phyloP scores from a whole-genome alignment of 768 basidiomycete species.

The Calvatia gigantea region DNA sequence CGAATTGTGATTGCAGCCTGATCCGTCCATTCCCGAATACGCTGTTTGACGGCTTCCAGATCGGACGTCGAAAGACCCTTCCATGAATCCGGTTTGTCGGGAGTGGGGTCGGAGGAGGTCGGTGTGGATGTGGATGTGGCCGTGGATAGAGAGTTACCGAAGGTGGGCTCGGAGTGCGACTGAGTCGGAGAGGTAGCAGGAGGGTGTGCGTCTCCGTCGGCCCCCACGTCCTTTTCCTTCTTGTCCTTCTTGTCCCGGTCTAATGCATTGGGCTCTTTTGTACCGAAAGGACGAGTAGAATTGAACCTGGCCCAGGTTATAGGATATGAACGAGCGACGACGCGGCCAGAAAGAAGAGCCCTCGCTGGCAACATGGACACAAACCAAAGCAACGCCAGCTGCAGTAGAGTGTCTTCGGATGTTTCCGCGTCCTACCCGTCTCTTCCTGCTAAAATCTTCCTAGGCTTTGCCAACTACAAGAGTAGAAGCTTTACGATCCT shows the following conservation, averaged over 20 bases:
- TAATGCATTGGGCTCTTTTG: neutral
- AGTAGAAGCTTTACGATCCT: no score
- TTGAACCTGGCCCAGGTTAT: neutral
- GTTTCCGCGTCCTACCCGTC: constrained; percentile 3
- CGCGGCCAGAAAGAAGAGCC: constrained; percentile 2
- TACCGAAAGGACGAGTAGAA: neutral
- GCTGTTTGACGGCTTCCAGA: constrained; percentile 35
- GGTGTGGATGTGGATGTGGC: neutral
- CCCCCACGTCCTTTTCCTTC: neutral
- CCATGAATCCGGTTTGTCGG: neutral
- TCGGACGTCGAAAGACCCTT: constrained; percentile 20
- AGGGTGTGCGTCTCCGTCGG: neutral
- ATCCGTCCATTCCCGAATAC: constrained; percentile 49
- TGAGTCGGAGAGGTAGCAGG: neutral
- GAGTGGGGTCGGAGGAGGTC: neutral
- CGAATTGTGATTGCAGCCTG: constrained; percentile 43
- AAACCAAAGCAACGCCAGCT: neutral
- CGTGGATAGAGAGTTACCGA: neutral
- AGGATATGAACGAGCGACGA: constrained; percentile 1
- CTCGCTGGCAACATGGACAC: constrained; percentile 10
- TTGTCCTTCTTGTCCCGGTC: neutral
- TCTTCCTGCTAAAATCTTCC: neutral
- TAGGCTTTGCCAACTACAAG: neutral
- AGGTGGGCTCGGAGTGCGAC: no score
- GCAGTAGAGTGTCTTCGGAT: neutral